A percentile compares a stretch with the other conserved stretches of the same genome.
These are phyloP conservation scores for Globisporangium nunn DNA, from an alignment of 352 stramenopile species.

Conservation along the genomic window DNA sequence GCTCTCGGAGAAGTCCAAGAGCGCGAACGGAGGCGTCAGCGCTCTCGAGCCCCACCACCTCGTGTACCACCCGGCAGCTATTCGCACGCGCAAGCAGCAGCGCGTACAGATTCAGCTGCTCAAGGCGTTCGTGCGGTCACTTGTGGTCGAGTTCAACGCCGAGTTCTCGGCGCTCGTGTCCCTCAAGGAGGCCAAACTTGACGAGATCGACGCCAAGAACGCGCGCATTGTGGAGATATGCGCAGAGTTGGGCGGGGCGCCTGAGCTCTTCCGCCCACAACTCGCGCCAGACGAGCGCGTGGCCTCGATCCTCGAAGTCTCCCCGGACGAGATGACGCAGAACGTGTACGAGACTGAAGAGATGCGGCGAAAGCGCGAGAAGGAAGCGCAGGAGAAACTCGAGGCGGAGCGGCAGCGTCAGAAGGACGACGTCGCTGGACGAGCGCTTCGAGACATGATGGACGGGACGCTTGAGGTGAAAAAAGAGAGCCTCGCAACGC, in stretches of 20 bases:
- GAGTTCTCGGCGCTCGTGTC: conserved; percentile 71
- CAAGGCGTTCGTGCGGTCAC: conserved; percentile 50
- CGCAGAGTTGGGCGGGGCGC: conserved; percentile 34
- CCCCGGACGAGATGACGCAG: conserved; percentile 79
- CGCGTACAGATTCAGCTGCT: conserved; percentile 85
- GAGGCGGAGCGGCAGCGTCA: conserved; percentile 43
- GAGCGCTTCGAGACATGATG: conserved; percentile 91
- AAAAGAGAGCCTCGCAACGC: conserved; percentile 63
- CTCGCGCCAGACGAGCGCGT: conserved; percentile 57
- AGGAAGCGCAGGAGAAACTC: conserved; percentile 25
- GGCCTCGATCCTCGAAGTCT: conserved; percentile 58
- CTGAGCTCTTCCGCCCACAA: conserved; percentile 41
- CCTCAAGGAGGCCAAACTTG: conserved; percentile 77
- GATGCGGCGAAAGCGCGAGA: conserved; percentile 37
- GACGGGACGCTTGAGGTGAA: conserved; percentile 89
- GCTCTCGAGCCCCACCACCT: conserved; percentile 53
- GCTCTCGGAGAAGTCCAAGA: conserved; percentile 23
- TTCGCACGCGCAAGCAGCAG: conserved; percentile 79
- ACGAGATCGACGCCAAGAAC: conserved; percentile 87
- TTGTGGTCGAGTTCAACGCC: conserved; percentile 77
- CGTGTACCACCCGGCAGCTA: conserved; percentile 82
- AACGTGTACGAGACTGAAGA: conserved; percentile 76
- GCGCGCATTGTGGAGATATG: conserved; percentile 85
- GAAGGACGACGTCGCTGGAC: conserved; percentile 77
- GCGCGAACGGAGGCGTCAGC: conserved; percentile 10